Percentiles rank a stretch among this genome's conserved stretches.
Conservation (phyloP, 176 grass and related monocot species). For the Carex cristatella region DNA sequence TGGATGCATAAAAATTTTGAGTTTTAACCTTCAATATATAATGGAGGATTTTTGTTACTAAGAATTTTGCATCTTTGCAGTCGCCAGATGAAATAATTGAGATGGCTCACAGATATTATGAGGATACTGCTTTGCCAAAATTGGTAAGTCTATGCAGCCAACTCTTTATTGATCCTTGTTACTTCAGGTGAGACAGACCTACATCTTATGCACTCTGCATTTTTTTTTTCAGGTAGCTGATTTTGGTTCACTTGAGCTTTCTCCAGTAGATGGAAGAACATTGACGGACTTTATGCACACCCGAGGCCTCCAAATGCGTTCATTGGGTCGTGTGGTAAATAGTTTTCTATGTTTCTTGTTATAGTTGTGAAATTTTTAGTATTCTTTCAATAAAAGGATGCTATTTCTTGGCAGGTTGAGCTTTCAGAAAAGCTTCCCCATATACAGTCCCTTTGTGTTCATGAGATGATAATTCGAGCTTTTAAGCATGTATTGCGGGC, state of each 20-base stretch:
- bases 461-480: constrained; percentile 97
- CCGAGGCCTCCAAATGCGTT: constrained; percentile 90
- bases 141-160: constrained; percentile 45
- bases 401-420: constrained; percentile 55
- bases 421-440: constrained; percentile 94
- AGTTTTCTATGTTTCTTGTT: constrained; percentile 14
- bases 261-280: constrained; percentile 98
- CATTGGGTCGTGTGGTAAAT: constrained; percentile 84
- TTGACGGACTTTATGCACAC: constrained; percentile 99
- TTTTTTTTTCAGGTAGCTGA: constrained; percentile 69
- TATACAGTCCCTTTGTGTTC: constrained; percentile 91
- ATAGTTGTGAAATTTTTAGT: neutral
- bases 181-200: neutral
- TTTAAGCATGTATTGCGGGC: constrained; percentile 91
- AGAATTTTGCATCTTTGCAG: constrained; percentile 41
- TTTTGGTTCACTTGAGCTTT: constrained; percentile 97
- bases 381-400: constrained; percentile 16
- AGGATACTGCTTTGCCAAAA: constrained; percentile 82
- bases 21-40: neutral
- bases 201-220: constrained; percentile 1
- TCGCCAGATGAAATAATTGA: constrained; percentile 78
- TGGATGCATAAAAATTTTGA: neutral
- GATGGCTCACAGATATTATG: constrained; percentile 95
- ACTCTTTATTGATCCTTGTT: neutral
- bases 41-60: neutral